Evolutionary conservation across 2,329 filamentous ascomycete species (phyloP).

Genomic region (Myriangium duriaei): DNA sequence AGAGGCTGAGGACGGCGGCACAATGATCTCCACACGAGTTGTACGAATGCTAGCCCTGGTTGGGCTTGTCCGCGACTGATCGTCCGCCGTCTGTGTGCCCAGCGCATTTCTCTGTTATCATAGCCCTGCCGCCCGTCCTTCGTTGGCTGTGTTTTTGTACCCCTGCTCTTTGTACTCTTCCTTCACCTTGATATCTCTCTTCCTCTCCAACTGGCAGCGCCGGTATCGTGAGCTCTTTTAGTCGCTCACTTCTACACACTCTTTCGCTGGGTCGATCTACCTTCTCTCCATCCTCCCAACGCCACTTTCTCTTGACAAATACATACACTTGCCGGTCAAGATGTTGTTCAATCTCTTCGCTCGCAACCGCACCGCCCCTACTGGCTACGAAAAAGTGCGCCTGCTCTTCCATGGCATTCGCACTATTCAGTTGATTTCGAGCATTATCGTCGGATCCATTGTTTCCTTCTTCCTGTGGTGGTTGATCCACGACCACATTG

Average conservation of each 20-base stretch:
- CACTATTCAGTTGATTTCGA: constrained; percentile 29
- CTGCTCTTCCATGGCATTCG: constrained; percentile 32
- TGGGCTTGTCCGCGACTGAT: no score
- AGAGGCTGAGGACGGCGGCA: no score
- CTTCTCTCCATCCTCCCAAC: not conserved
- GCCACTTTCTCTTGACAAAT: not conserved
- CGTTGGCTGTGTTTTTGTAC: no score
- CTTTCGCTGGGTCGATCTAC: not conserved
- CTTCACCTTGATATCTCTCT: not conserved
- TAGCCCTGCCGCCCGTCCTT: no score
- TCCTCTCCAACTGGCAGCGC: not conserved
- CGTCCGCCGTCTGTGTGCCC: no score
- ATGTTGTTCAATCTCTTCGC: constrained; percentile 5
- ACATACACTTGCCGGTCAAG: constrained; percentile 9
- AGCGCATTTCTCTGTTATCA: no score
- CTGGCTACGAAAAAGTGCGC: constrained; percentile 28
- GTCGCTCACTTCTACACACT: constrained; percentile 2
- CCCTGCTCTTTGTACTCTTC: not conserved
- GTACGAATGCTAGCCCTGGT: no score
- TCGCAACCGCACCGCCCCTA: constrained; percentile 26
- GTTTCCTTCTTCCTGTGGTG: constrained; percentile 45
- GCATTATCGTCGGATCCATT: constrained; percentile 40
- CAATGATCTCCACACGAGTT: no score
- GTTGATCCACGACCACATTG: constrained; percentile 38
- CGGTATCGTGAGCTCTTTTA: not conserved